Evolutionary conservation across 768 basidiomycete genomes (phyloP).

Genomic region (Rhizopogon roseolus): DNA sequence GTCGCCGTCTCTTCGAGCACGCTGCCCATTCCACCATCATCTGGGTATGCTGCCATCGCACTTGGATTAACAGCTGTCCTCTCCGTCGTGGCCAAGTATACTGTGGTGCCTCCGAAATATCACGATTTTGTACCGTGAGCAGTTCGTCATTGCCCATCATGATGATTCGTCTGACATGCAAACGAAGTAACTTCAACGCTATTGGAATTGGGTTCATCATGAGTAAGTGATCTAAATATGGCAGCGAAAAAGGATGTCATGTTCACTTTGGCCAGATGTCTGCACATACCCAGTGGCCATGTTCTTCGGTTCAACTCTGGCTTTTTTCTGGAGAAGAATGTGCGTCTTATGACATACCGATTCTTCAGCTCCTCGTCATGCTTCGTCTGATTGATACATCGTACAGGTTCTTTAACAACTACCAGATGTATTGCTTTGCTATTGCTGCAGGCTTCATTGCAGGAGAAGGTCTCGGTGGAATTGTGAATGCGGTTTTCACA

Average conservation of each 20-base stretch:
- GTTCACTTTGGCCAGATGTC: conserved; percentile 5
- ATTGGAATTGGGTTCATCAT: conserved; percentile 1
- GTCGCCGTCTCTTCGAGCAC: conserved; percentile 2
- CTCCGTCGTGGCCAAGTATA: conserved; percentile 33
- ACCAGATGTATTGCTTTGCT: conserved; percentile 24
- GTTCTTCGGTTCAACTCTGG: conserved; percentile 18
- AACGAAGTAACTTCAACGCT: background rate
- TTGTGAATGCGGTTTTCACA: conserved; percentile 20
- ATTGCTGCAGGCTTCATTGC: conserved; percentile 32
- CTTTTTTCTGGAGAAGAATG: conserved; percentile 12
- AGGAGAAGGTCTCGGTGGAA: conserved; percentile 30
- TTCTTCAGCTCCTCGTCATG: background rate
- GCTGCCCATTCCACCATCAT: conserved; percentile 39
- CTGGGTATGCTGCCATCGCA: conserved; percentile 52
- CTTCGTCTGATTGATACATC: background rate
- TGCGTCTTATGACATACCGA: background rate
- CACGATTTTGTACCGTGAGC: background rate
- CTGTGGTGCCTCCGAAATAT: conserved; percentile 1
- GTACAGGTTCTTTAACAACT: conserved; percentile 1
- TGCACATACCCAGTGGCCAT: conserved; percentile 20
- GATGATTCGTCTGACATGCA: background rate
- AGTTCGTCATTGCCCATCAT: background rate
- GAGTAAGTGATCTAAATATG: background rate
- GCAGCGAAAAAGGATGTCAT: background rate
- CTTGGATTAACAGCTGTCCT: conserved; percentile 41